Percentiles rank a stretch among this genome's conserved stretches.
These are phyloP conservation scores for Musa beccarii DNA, from an alignment of 176 grass and related monocot genomes.

Conservation along the genomic window DNA sequence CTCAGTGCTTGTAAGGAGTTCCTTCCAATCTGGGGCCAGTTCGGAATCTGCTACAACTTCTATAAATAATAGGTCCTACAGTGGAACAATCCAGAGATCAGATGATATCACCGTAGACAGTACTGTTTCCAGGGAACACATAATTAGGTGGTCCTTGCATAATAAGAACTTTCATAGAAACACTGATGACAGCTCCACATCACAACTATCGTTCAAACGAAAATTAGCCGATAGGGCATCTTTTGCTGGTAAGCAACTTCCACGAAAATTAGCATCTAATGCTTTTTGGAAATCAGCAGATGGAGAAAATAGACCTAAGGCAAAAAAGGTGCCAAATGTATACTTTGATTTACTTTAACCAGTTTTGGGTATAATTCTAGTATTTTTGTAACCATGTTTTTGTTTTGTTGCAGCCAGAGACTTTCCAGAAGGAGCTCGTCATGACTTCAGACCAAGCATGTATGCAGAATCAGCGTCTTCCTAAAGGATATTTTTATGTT, in stretches of 20 bases:
- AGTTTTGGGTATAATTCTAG: conserved; percentile 5
- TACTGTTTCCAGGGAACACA: conserved; percentile 68
- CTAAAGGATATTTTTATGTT: conserved; percentile 84
- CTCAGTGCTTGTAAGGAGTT: conserved; percentile 34
- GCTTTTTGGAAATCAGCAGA: conserved; percentile 40
- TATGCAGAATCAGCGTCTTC: conserved; percentile 82
- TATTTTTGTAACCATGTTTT: background rate
- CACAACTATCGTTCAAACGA: conserved; percentile 66
- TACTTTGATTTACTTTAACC: conserved; percentile 6
- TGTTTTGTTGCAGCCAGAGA: conserved; percentile 44
- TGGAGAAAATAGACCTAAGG: conserved; percentile 56
- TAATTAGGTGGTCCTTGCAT: conserved; percentile 56
- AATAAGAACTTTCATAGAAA: conserved; percentile 46
- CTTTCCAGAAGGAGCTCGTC: conserved; percentile 72
- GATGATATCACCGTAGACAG: conserved; percentile 94
- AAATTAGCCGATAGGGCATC: conserved; percentile 66
- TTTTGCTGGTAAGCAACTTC: conserved; percentile 74
- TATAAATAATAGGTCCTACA: conserved; percentile 95
- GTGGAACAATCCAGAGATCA: conserved; percentile 73
- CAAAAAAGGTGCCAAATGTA: conserved; percentile 47
- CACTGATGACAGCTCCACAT: conserved; percentile 65
- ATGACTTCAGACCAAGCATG: conserved; percentile 97
- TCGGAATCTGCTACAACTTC: conserved; percentile 98
- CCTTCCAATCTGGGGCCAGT: conserved; percentile 57
- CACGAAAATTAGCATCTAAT: conserved; percentile 30